Conservation (phyloP, 2,329 filamentous ascomycete genomes). For the Ceratocystis cubensis region DNA sequence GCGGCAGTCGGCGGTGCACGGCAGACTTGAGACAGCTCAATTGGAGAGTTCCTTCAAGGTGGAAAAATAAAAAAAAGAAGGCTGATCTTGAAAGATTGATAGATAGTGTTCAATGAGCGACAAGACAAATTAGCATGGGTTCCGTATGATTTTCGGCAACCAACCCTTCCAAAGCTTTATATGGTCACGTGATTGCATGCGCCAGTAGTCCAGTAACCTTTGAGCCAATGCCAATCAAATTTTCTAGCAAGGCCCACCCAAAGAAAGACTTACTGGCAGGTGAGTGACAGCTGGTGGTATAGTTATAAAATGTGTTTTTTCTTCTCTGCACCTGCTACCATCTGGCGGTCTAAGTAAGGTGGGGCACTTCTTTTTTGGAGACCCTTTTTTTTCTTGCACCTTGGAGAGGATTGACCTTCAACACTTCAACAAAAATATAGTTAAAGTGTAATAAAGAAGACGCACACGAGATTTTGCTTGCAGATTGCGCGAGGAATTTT, state of each 20-base stretch:
- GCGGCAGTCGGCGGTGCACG: constrained; percentile 13
- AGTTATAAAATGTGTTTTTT: too few species aligned
- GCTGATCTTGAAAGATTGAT: constrained; percentile 7
- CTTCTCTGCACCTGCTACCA: neutral
- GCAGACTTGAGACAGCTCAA: constrained; percentile 12
- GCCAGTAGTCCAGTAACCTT: constrained; percentile 21
- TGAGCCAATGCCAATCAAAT: constrained; percentile 21
- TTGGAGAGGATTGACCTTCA: neutral
- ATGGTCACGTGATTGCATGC: constrained; percentile 15
- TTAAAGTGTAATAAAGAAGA: too few species aligned
- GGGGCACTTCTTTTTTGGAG: constrained; percentile 5
- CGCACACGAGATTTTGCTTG: too few species aligned
- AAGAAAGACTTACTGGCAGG: neutral
- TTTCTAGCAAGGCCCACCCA: constrained; percentile 5
- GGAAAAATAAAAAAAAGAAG: constrained; percentile 1
- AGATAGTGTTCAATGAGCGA: neutral
- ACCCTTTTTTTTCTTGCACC: constrained; percentile 8
- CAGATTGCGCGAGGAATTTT: neutral
- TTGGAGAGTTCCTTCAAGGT: constrained; percentile 32
- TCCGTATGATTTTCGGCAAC: constrained; percentile 22
- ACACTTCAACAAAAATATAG: too few species aligned
- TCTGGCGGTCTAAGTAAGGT: neutral
- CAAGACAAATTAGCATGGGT: constrained; percentile 20
- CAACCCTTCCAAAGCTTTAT: constrained; percentile 8
- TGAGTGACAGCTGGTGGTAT: neutral